Base-by-base conservation (phyloP, 75 land plant species). In the Picea glauca region DNA sequence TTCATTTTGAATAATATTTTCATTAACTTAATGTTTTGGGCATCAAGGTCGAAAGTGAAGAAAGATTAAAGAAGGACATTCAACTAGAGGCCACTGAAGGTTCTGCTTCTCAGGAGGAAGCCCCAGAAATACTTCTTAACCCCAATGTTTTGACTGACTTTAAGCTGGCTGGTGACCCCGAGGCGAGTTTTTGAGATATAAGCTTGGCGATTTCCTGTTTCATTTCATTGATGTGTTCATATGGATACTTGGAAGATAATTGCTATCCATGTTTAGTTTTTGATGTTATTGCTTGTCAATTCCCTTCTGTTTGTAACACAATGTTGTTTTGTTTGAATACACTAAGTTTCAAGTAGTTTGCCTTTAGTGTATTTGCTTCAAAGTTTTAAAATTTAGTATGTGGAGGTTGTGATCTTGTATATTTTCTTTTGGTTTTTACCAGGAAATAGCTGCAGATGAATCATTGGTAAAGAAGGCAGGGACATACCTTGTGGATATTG, bases 131-230 rank as follows among this genome's bases (percentile, higher is more conserved):
- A 57, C 77, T 87, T 40, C 84, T 97, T 18, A 97, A 97, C 70
- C 99, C 99, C 31, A 97, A 97, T 84, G 98, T 90, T 56, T 88
- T 93, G 58, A 97, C 99, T 13, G 99, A 97, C 21, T 97, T 95
- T 78, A 93, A 91, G 60, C 83, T 97, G 58, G 91, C 92, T 62
- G 99, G 94, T 62, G 86, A 82, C 72, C 82, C 76, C 63, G 94
- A 91, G 91, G 99, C 91, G 58, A 32, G 60, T 31, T 13, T n/a
- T 13, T 62, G n/a, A 59, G 33, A 74, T 12, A 21, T 76, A 76
- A 8, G 57, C 31, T 35, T 21, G 63, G 5, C 8, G 9, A 54
- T 7, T 12, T 61, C 72, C 74, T 31, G 8, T 76, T 18, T 70
- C n/a, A 32, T 31, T n/a, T 68, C 32, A 79, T 11, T 76, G 54